Evolutionary conservation across 345 rosid species (phyloP).

Genomic region (Salix dunnii): DNA sequence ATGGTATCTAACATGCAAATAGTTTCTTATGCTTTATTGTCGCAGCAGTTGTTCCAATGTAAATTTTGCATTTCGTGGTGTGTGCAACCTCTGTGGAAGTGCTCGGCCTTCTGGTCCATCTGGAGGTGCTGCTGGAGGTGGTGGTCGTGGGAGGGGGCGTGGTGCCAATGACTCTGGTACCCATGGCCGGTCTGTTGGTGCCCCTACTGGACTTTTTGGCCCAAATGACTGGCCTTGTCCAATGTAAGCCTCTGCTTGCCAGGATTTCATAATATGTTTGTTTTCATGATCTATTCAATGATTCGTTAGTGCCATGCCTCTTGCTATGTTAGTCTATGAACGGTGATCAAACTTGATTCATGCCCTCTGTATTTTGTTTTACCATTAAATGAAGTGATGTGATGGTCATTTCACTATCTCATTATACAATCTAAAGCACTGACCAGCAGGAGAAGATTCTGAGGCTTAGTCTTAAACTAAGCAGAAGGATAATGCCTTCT

Average conservation of each 20-base stretch:
- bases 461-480: background rate
- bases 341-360: background rate
- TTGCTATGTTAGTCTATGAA: background rate
- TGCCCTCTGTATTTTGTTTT: background rate
- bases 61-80: slow-evolving; percentile 97
- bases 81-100: slow-evolving; percentile 92
- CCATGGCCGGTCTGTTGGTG: slow-evolving; percentile 51
- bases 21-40: slow-evolving; percentile 31
- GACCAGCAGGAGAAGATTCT: background rate
- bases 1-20: slow-evolving; percentile 4
- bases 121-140: slow-evolving; percentile 66
- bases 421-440: background rate
- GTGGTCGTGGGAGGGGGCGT: slow-evolving; percentile 85
- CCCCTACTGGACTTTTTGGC: slow-evolving; percentile 82
- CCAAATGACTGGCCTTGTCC: slow-evolving; percentile 99
- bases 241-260: slow-evolving; percentile 60
- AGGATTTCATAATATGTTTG: background rate
- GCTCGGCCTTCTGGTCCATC: slow-evolving; percentile 88
- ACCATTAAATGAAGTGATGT: background rate
- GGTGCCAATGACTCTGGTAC: slow-evolving; percentile 49
- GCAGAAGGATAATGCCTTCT: background rate
- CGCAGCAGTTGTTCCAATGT: slow-evolving; percentile 86
- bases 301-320: background rate
- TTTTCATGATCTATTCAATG: background rate
- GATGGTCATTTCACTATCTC: background rate